A percentile compares a stretch with the other conserved stretches of the same genome.
phyloP scores from a whole-genome alignment of 164 flowering plant genomes.

The Annona cherimola region DNA sequence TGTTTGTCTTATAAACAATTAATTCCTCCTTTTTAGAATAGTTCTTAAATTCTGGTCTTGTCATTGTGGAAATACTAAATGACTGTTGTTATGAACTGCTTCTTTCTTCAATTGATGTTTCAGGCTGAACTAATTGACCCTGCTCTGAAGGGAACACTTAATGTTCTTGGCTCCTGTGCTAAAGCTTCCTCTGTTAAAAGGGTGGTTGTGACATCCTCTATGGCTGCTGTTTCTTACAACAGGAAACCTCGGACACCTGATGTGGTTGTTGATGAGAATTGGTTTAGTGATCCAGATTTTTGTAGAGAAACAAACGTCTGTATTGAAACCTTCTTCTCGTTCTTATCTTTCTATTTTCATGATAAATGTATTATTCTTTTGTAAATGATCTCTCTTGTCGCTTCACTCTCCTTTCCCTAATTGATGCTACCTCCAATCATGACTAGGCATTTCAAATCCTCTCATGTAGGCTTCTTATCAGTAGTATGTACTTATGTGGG shows the following conservation, averaged over 20 bases:
- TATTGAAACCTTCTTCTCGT: background rate
- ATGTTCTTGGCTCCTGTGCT: background rate
- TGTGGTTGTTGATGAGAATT: slow-evolving; percentile 6
- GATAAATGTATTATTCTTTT: background rate
- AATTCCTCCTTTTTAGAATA: no score
- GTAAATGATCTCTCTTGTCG: background rate
- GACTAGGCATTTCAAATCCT: background rate
- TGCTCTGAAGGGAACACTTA: background rate
- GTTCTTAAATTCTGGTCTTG: background rate
- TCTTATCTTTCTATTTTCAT: background rate
- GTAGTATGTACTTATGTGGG: no score
- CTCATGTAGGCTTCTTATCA: no score
- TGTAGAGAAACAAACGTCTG: slow-evolving; percentile 2
- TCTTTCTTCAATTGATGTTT: background rate
- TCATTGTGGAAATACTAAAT: background rate
- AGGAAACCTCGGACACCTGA: slow-evolving; percentile 4
- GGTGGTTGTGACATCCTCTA: slow-evolving; percentile 9
- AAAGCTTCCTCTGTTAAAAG: slow-evolving; percentile 7
- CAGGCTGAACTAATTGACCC: slow-evolving; percentile 4
- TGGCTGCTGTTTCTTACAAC: slow-evolving; percentile 1
- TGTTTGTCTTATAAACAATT: no score
- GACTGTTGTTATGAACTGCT: background rate
- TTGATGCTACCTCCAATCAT: background rate
- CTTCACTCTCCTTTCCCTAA: background rate
- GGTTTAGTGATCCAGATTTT: background rate